Evolutionary conservation across 2,329 filamentous ascomycete genomes (phyloP).

Genomic region (Zymoseptoria ardabiliae): DNA sequence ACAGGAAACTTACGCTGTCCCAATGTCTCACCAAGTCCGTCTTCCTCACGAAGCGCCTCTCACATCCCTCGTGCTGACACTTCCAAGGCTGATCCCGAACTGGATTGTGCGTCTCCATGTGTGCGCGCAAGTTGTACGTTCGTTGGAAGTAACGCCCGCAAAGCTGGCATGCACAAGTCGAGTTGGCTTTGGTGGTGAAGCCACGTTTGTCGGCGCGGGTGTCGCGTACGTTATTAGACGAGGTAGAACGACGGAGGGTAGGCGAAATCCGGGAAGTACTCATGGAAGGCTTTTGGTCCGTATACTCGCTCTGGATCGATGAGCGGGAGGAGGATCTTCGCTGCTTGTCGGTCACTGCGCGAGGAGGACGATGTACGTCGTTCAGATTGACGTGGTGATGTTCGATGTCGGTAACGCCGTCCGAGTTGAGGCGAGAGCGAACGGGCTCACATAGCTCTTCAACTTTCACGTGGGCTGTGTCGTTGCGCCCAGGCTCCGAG

Average conservation of each 20-base stretch:
- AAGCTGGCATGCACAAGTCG: slow-evolving; percentile 63
- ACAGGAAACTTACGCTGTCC: slow-evolving; percentile 40
- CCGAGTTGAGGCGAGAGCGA: slow-evolving; percentile 8
- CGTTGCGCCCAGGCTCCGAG: slow-evolving; percentile 12
- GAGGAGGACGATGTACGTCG: slow-evolving; percentile 8
- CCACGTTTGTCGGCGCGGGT: slow-evolving; percentile 19
- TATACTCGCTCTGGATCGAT: not conserved
- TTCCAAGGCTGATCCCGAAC: slow-evolving; percentile 62
- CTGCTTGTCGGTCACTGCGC: not conserved
- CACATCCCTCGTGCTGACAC: slow-evolving; percentile 59
- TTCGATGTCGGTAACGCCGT: not conserved
- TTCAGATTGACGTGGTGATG: slow-evolving; percentile 10
- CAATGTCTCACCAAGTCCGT: slow-evolving; percentile 62
- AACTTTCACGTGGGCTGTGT: slow-evolving; percentile 17
- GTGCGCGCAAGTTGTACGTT: slow-evolving; percentile 79
- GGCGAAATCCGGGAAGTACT: not conserved
- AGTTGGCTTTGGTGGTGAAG: slow-evolving; percentile 52
- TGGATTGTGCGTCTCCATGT: slow-evolving; percentile 77
- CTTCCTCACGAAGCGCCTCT: slow-evolving; percentile 71
- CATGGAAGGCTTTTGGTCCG: not conserved
- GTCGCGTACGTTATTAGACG: not conserved
- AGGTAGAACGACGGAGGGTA: not conserved
- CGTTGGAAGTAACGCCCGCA: slow-evolving; percentile 76
- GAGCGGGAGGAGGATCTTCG: not conserved
- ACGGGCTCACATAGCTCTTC: slow-evolving; percentile 11